Evolutionary conservation across 305 asterid species (phyloP).

Genomic region (Fraxinus velutina): DNA sequence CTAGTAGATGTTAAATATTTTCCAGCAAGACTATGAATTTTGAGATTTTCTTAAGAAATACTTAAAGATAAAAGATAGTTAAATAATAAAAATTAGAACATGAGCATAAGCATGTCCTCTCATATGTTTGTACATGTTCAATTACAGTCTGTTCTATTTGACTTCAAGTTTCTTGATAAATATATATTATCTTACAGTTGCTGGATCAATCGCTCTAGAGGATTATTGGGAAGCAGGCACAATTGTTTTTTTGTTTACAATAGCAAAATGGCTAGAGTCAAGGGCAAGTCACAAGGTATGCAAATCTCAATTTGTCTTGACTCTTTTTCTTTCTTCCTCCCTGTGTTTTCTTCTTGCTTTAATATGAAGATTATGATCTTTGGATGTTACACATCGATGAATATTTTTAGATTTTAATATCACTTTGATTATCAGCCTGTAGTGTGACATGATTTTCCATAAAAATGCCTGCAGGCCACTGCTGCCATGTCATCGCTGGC

Average conservation of each 20-base stretch:
- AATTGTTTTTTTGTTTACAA: conserved; percentile 70
- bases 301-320: background rate
- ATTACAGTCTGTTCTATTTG: background rate
- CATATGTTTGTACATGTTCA: background rate
- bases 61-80: background rate
- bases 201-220: conserved; percentile 63
- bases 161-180: background rate
- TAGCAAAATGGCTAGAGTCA: conserved; percentile 79
- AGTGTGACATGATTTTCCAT: background rate
- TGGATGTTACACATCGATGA: background rate
- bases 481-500: conserved; percentile 74
- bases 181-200: conserved; percentile 39
- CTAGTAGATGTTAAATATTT: background rate
- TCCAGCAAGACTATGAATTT: background rate
- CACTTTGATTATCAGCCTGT: background rate
- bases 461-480: conserved; percentile 48
- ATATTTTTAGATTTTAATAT: background rate
- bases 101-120: background rate
- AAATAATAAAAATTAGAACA: background rate
- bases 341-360: background rate
- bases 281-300: conserved; percentile 84
- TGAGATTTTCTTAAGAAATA: background rate
- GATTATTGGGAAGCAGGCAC: conserved; percentile 95
- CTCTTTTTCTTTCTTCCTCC: background rate
- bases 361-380: background rate